A percentile compares a stretch with the other conserved stretches of the same genome.
phyloP scores from a whole-genome alignment of 1,139 yeast species.

The Blastobotrys elegans region DNA sequence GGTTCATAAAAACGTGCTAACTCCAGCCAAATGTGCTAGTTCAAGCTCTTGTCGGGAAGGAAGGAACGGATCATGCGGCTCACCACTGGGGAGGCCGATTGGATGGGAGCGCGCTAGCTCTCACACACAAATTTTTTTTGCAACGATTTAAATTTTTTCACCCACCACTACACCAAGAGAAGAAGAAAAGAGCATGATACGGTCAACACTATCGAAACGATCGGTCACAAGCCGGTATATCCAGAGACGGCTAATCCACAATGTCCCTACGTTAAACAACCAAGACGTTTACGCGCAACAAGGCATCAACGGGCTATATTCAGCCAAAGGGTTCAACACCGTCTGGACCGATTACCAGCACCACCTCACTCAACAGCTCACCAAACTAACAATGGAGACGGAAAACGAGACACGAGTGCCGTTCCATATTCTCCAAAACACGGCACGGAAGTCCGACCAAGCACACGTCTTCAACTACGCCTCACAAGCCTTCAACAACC shows the following conservation, averaged over 20 bases:
- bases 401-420: slow-evolving; percentile 75
- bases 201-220: not conserved
- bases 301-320: slow-evolving; percentile 72
- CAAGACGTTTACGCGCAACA: slow-evolving; percentile 37
- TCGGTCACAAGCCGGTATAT: not conserved
- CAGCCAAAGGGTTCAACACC: slow-evolving; percentile 59
- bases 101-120: too few species aligned
- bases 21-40: too few species aligned
- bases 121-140: too few species aligned
- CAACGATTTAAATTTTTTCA: too few species aligned
- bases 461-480: slow-evolving; percentile 81
- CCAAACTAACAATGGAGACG: slow-evolving; percentile 63
- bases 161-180: too few species aligned
- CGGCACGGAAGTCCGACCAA: slow-evolving; percentile 64
- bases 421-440: slow-evolving; percentile 66
- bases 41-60: too few species aligned
- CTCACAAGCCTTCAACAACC: slow-evolving; percentile 90
- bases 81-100: too few species aligned
- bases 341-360: slow-evolving; percentile 84
- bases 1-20: too few species aligned
- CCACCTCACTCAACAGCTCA: slow-evolving; percentile 59
- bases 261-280: slow-evolving; percentile 55
- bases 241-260: slow-evolving; percentile 45
- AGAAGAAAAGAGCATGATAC: not conserved
- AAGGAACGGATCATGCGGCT: too few species aligned